These are phyloP conservation scores for Botrytis cinerea DNA, from an alignment of 2,329 filamentous ascomycete species.

Conservation along the genomic window DNA sequence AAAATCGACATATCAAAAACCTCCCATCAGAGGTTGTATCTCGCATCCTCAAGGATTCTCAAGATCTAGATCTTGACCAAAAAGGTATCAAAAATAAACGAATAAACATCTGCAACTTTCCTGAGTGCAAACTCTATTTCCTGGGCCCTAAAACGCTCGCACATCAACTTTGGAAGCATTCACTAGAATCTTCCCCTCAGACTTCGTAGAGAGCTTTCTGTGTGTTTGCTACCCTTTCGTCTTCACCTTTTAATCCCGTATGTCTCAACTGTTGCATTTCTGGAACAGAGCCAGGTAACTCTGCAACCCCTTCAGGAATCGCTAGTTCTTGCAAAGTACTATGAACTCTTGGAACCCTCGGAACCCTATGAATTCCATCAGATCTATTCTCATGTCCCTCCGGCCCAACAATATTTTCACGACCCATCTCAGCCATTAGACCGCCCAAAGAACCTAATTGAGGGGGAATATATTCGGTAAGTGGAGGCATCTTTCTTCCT, in stretches of 20 bases:
- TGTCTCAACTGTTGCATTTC: background rate
- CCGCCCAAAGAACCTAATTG: background rate
- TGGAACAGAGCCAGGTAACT: background rate
- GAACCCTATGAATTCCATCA: background rate
- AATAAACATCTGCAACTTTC: no score
- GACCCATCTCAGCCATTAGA: conserved; percentile 1
- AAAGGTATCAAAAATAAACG: background rate
- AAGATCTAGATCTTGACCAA: background rate
- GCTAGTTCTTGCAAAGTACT: background rate
- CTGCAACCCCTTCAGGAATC: background rate
- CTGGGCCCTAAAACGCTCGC: background rate
- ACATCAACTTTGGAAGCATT: background rate
- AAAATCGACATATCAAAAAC: background rate
- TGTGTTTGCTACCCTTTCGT: background rate
- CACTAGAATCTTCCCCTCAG: background rate
- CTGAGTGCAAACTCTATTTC: background rate
- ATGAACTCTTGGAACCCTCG: background rate
- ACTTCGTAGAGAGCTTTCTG: background rate
- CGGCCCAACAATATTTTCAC: background rate
- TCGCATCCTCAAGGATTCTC: background rate
- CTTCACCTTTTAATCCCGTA: background rate
- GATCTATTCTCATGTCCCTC: background rate
- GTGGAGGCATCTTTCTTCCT: background rate
- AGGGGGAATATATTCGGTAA: background rate
- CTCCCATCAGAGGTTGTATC: background rate